Evolutionary conservation across 2,329 filamentous ascomycete genomes (phyloP), one percentile per base, ranked within the genome.

Genomic region (Alternaria panax): DNA sequence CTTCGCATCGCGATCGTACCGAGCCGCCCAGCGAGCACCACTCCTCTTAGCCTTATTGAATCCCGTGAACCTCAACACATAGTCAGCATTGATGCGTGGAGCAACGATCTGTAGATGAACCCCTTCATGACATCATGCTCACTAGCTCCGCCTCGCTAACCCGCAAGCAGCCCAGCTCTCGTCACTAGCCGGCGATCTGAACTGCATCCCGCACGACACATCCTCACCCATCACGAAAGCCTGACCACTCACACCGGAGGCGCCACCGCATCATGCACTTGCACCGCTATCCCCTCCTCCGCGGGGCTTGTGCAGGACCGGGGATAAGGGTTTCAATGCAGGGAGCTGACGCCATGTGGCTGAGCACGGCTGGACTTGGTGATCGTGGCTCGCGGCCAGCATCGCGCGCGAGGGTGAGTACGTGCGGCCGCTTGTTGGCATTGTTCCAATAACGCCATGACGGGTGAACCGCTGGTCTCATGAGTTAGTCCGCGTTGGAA

Each of bases 321-420:
- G 45, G 45, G 30, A 48, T 48, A 48, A 48, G 45, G 7, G 45
- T 48, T 48, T 36, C 45, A 24, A 48, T 4, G 45, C 28, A 48
- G 20, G 30, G 30, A 48, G n/a, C 36, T 22, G 20, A 36, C 9
- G 7, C 45, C 32, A 14, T 24, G 45, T 48, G 30, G 45, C 30
- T 48, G 28, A 7, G 24, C 45, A 30, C 36, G 30, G 45, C 30
- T 48, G 28, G 11, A 34, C 45, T n/a, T 22, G 14, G n/a, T 36
- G 45, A 48, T 48, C 28, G 30, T n/a, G 45, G 28, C 28, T 11
- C 8, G 3, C 12, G 45, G 18, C 12, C 14, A 36, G 30, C 32
- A 48, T 48, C 34, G 8, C 30, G 45, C 20, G 22, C 30, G 16
- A 16, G 36, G 1, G 45, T 47, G 45, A 47, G 45, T n/a, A 48